These are phyloP conservation scores for Chondrostereum purpureum DNA, from an alignment of 1,284 basidiomycete species.

Conservation along the genomic window DNA sequence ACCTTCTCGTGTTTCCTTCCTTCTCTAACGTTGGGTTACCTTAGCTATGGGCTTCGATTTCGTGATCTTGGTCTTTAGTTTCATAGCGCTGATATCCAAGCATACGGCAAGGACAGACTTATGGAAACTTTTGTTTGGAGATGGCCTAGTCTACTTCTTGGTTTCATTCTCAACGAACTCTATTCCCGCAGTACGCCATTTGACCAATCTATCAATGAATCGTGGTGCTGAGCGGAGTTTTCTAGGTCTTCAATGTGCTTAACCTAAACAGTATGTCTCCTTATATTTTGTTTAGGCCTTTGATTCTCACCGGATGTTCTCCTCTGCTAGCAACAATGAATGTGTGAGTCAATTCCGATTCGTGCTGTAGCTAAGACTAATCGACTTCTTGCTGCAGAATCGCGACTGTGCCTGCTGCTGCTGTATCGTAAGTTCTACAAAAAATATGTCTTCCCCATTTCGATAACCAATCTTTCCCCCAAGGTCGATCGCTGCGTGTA, in stretches of 20 bases:
- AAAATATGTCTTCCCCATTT: not conserved
- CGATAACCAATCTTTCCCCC: slow-evolving; percentile 2
- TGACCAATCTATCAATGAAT: slow-evolving; percentile 2
- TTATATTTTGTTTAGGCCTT: no score
- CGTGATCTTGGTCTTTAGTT: slow-evolving; percentile 48
- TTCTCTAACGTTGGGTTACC: slow-evolving; percentile 2
- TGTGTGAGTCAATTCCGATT: slow-evolving; percentile 46
- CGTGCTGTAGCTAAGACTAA: slow-evolving; percentile 1
- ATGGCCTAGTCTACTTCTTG: slow-evolving; percentile 63
- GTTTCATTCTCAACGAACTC: slow-evolving; percentile 60
- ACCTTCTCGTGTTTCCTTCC: slow-evolving; percentile 4
- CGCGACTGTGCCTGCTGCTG: slow-evolving; percentile 46
- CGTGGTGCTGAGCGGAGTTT: no score
- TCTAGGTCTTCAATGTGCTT: slow-evolving; percentile 44
- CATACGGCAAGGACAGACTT: slow-evolving; percentile 48
- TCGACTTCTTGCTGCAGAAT: slow-evolving; percentile 2
- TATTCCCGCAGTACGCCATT: slow-evolving; percentile 51
- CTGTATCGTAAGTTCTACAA: slow-evolving; percentile 43
- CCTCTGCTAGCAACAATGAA: slow-evolving; percentile 53
- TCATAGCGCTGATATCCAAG: slow-evolving; percentile 41
- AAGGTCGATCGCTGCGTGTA: slow-evolving; percentile 58
- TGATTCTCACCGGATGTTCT: slow-evolving; percentile 6
- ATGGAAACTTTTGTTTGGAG: slow-evolving; percentile 59
- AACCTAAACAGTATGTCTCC: slow-evolving; percentile 49
- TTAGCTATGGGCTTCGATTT: slow-evolving; percentile 65